Evolutionary conservation across 345 rosid genomes (phyloP), one percentile per base, ranked within the genome.

Genomic region (Zanthoxylum bungeanum): DNA sequence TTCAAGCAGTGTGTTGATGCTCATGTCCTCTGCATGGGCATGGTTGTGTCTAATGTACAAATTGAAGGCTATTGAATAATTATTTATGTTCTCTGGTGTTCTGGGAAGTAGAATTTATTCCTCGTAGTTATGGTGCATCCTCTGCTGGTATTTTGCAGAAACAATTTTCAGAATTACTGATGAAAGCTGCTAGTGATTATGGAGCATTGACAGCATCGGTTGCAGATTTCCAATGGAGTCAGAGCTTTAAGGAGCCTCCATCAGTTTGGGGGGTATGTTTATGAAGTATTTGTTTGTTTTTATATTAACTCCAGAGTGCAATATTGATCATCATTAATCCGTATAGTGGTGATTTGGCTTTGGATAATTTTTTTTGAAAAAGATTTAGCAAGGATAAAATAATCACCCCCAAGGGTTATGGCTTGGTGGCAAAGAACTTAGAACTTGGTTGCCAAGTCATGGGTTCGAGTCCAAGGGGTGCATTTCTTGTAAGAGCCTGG

Each of bases 181-280:
- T 88, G 97, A 93, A 91, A 75, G 99, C 99, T 19, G 99, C 99
- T 9, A 81, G 99, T 76, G 99, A 96, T 77, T 96, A 96, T 76
- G 97, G 97, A 55, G 87, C 93, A 59, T 82, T 96, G 86, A 91
- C 99, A 69, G 91, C 98, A 39, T 91, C 98, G 11, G 94, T 84
- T 52, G 71, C 92, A 24, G 99, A 96, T 82, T 93, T 96, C 73
- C 96, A 91, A 10, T 96, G 99, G 99, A 96, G 91, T 81, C 97
- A 89, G 74, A 96, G 89, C 86, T 96, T 96, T 75, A 96, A 87
- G 85, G 99, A 96, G 75, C 83, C 98, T 81, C 99, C 97, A 76
- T 78, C 97, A 52, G 92, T 93, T 70, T 91, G 99, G 99, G 98
- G 97, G 89, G 99, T 93, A 96, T 60, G 81, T 44, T 58, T 77